Conservation (phyloP, 352 stramenopile species). For the Phytophthora kernoviae region DNA sequence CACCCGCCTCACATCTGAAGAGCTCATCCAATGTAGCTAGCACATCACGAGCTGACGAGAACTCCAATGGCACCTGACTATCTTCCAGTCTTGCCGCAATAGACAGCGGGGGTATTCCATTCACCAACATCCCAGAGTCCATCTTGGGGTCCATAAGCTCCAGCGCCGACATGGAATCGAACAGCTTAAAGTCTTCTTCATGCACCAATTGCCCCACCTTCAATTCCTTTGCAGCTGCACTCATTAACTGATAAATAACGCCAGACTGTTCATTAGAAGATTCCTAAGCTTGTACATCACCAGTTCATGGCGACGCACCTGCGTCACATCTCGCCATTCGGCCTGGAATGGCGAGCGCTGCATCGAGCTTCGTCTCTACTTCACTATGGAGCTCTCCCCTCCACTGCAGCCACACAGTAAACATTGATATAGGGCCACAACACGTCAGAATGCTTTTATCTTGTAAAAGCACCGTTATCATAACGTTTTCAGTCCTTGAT, state of each 20-base stretch:
- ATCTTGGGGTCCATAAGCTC: conserved; percentile 95
- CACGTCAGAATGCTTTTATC: background rate
- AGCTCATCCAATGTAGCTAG: conserved; percentile 79
- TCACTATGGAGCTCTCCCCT: conserved; percentile 34
- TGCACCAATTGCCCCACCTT: conserved; percentile 84
- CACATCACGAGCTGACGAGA: conserved; percentile 67
- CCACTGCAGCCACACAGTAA: conserved; percentile 27
- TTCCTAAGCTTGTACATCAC: background rate
- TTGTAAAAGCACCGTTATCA: too few species aligned
- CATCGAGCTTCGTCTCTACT: conserved; percentile 39
- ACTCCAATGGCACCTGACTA: conserved; percentile 53
- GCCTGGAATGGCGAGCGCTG: conserved; percentile 27
- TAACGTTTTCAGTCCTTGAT: too few species aligned
- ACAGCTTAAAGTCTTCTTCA: conserved; percentile 87
- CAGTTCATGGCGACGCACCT: conserved; percentile 28
- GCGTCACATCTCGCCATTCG: conserved; percentile 54
- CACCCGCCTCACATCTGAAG: conserved; percentile 79
- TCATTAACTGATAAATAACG: conserved; percentile 49
- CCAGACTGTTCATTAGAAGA: conserved; percentile 6
- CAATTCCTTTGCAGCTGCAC: conserved; percentile 71
- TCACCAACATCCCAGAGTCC: conserved; percentile 90
- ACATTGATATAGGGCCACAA: conserved; percentile 14
- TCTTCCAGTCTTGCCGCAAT: conserved; percentile 58
- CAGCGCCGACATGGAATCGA: conserved; percentile 94
- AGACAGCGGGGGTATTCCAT: conserved; percentile 55